phyloP scores from a whole-genome alignment of 2,329 filamentous ascomycete species.

The Biscogniauxia mediterranea region DNA sequence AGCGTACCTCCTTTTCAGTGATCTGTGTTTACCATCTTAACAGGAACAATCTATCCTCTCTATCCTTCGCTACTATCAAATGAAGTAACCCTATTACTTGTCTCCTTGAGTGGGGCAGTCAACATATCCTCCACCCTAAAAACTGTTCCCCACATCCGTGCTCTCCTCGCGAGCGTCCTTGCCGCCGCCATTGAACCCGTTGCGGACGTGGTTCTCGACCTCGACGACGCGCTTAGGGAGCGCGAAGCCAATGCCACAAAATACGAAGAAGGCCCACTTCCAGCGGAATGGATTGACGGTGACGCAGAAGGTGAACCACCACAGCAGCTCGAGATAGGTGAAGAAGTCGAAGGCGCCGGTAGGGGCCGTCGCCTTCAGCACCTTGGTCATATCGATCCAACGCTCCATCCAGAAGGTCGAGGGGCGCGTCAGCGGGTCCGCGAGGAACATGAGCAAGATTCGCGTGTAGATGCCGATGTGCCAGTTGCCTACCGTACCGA shows the following conservation, averaged over 20 bases:
- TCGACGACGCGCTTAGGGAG: slow-evolving; percentile 66
- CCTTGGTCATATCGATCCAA: slow-evolving; percentile 81
- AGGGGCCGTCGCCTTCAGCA: slow-evolving; percentile 67
- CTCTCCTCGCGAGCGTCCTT: slow-evolving; percentile 26
- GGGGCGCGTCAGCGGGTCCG: slow-evolving; percentile 74
- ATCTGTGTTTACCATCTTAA: too few relatives aligned
- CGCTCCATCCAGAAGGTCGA: slow-evolving; percentile 72
- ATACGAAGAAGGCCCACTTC: slow-evolving; percentile 86
- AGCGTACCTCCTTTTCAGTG: too few relatives aligned
- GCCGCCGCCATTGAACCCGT: slow-evolving; percentile 46
- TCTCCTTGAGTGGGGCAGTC: too few relatives aligned
- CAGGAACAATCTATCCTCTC: too few relatives aligned
- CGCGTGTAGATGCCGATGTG: slow-evolving; percentile 89
- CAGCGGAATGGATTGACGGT: slow-evolving; percentile 81
- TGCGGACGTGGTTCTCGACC: slow-evolving; percentile 61
- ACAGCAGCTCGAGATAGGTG: slow-evolving; percentile 79
- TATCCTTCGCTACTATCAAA: too few relatives aligned
- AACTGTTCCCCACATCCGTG: slow-evolving; percentile 32
- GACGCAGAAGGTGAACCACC: slow-evolving; percentile 82
- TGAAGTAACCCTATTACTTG: too few relatives aligned
- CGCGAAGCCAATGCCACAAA: slow-evolving; percentile 68
- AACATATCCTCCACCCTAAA: slow-evolving; percentile 22
- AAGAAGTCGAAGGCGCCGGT: slow-evolving; percentile 85
- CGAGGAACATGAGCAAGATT: slow-evolving; percentile 81
- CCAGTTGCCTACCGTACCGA: slow-evolving; percentile 81